A percentile compares a stretch with the other conserved stretches of the same genome.
These are phyloP conservation scores for Nyssa sinensis DNA, from an alignment of 148 eudicot species.

Conservation along the genomic window DNA sequence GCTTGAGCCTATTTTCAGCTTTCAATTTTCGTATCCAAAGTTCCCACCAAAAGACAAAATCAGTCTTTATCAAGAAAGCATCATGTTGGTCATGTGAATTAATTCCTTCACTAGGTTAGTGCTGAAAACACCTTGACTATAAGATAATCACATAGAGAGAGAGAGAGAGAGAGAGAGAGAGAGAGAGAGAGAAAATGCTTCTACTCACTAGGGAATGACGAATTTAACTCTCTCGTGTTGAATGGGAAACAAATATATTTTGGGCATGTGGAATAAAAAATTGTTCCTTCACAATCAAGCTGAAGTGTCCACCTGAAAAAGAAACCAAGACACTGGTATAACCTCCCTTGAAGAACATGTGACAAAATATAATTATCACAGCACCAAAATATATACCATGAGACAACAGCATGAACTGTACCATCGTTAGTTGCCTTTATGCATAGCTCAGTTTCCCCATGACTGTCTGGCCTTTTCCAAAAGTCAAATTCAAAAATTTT, in stretches of 20 bases:
- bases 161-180: background rate
- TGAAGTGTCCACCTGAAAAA: slow-evolving; percentile 88
- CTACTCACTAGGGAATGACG: slow-evolving; percentile 37
- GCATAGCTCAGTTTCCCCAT: slow-evolving; percentile 45
- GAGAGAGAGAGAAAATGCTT: background rate
- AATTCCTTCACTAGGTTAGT: slow-evolving; percentile 2
- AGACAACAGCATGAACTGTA: slow-evolving; percentile 75
- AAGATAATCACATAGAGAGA: background rate
- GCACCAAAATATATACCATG: slow-evolving; percentile 62
- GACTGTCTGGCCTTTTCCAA: slow-evolving; percentile 88
- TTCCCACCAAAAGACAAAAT: too few species aligned
- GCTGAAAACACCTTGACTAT: background rate
- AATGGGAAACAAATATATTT: slow-evolving; percentile 45
- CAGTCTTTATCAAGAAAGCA: too few species aligned
- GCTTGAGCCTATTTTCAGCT: too few species aligned
- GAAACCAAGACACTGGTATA: slow-evolving; percentile 7
- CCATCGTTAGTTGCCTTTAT: slow-evolving; percentile 67
- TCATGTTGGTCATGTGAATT: background rate
- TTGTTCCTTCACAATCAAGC: slow-evolving; percentile 82
- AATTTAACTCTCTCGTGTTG: slow-evolving; percentile 16
- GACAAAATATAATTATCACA: slow-evolving; percentile 3
- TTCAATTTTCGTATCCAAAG: too few species aligned
- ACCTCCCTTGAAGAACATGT: background rate
- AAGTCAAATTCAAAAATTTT: slow-evolving; percentile 90
- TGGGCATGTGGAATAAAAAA: slow-evolving; percentile 83